Percentiles rank a stretch among this genome's conserved stretches.
Conservation (phyloP, 192 early-diverging fungal genomes). For the Backusella parvicylindrica region DNA sequence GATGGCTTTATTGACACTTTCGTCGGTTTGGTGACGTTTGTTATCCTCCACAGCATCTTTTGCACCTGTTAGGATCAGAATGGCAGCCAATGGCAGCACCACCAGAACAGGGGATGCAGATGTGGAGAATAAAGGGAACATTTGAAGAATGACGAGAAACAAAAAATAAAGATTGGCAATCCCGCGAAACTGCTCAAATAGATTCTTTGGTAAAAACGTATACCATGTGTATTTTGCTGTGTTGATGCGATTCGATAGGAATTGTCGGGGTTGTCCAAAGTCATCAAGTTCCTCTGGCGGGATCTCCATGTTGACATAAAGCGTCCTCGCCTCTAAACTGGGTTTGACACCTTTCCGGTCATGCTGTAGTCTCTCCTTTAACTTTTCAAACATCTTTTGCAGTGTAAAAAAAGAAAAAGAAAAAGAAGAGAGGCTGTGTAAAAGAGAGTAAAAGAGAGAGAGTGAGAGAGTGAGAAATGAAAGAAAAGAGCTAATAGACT, state of each 20-base stretch:
- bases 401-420: background rate
- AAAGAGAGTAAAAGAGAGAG: background rate
- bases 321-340: conserved; percentile 20
- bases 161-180: conserved; percentile 97
- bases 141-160: conserved; percentile 83
- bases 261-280: conserved; percentile 39
- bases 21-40: conserved; percentile 83
- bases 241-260: conserved; percentile 66
- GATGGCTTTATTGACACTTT: conserved; percentile 71
- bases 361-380: background rate
- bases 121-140: conserved; percentile 43
- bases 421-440: background rate
- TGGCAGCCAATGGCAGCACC: conserved; percentile 76
- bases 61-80: conserved; percentile 71
- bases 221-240: conserved; percentile 89
- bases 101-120: conserved; percentile 73
- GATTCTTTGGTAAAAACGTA: conserved; percentile 90
- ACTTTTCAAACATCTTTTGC: background rate
- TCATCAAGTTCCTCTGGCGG: conserved; percentile 35
- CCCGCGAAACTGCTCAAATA: conserved; percentile 93
- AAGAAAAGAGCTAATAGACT: background rate
- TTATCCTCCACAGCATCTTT: conserved; percentile 95
- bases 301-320: conserved; percentile 38
- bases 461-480: background rate
- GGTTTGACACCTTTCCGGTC: background rate